Evolutionary conservation across 2,329 filamentous ascomycete species (phyloP).

Genomic region (Aspergillus pseudoglaucus): DNA sequence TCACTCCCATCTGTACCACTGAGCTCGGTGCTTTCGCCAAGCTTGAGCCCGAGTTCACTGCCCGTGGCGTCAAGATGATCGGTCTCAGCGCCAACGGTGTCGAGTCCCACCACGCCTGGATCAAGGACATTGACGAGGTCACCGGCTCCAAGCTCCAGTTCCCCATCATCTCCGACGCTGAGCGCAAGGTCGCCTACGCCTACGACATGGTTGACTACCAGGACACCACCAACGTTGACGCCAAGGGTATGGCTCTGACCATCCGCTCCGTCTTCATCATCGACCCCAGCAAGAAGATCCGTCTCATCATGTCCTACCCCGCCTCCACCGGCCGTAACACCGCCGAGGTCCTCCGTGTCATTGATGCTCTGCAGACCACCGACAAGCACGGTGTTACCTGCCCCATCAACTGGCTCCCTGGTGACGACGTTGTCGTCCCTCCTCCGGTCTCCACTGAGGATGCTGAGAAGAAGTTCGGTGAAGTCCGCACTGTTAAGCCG

Average conservation of each 20-base stretch:
- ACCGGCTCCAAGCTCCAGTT: slow-evolving; percentile 65
- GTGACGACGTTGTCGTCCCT: slow-evolving; percentile 89
- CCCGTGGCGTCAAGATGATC: slow-evolving; percentile 84
- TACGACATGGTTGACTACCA: slow-evolving; percentile 86
- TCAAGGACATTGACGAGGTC: slow-evolving; percentile 80
- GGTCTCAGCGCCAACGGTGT: slow-evolving; percentile 81
- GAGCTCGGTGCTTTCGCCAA: slow-evolving; percentile 93
- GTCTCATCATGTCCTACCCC: slow-evolving; percentile 87
- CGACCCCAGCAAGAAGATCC: slow-evolving; percentile 89
- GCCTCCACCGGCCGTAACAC: slow-evolving; percentile 84
- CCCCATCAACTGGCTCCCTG: slow-evolving; percentile 84
- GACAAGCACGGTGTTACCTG: slow-evolving; percentile 87
- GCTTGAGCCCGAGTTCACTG: slow-evolving; percentile 81
- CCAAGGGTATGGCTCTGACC: slow-evolving; percentile 79
- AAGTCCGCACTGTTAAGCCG: slow-evolving; percentile 57
- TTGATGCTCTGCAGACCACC: slow-evolving; percentile 75
- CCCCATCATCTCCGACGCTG: slow-evolving; percentile 77
- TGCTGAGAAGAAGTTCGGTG: slow-evolving; percentile 80
- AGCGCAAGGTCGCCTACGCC: slow-evolving; percentile 66
- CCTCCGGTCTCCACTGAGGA: slow-evolving; percentile 76
- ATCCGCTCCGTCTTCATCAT: slow-evolving; percentile 95
- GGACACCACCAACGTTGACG: slow-evolving; percentile 73
- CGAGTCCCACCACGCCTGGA: slow-evolving; percentile 78
- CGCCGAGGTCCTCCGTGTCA: slow-evolving; percentile 69
- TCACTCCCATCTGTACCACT: slow-evolving; percentile 92